phyloP scores from a whole-genome alignment of 768 basidiomycete species.

The Pleurotus citrinopileatus region DNA sequence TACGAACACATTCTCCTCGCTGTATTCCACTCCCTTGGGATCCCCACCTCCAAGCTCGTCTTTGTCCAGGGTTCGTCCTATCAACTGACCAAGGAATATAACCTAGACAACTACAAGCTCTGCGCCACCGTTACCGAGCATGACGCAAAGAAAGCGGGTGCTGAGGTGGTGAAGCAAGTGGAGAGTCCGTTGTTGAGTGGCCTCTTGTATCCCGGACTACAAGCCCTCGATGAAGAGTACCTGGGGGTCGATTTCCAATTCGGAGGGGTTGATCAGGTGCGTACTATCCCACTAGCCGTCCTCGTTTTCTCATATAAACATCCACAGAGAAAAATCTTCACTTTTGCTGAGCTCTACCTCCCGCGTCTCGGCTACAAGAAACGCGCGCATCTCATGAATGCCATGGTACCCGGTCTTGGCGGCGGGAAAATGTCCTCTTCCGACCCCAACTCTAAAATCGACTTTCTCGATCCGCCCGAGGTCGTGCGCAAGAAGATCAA shows the following conservation, averaged over 20 bases:
- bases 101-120: slow-evolving; percentile 90
- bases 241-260: slow-evolving; percentile 96
- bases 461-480: slow-evolving; percentile 89
- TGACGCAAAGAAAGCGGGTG: slow-evolving; percentile 97
- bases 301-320: neutral
- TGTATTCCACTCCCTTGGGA: slow-evolving; percentile 86
- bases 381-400: slow-evolving; percentile 97
- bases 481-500: slow-evolving; percentile 87
- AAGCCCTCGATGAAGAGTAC: slow-evolving; percentile 97
- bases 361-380: slow-evolving; percentile 91
- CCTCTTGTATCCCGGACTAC: slow-evolving; percentile 92
- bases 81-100: slow-evolving; percentile 91
- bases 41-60: slow-evolving; percentile 78
- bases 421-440: slow-evolving; percentile 99
- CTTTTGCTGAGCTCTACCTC: slow-evolving; percentile 94
- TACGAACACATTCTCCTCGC: slow-evolving; percentile 80
- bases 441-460: slow-evolving; percentile 97
- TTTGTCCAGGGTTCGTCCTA: slow-evolving; percentile 92
- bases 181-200: slow-evolving; percentile 90
- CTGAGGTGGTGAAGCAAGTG: slow-evolving; percentile 98
- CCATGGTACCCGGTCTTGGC: slow-evolving; percentile 92
- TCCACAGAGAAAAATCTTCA: slow-evolving; percentile 96
- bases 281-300: slow-evolving; percentile 16
- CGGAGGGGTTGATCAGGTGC: slow-evolving; percentile 94
- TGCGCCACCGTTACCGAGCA: slow-evolving; percentile 92